Evolutionary conservation across 768 basidiomycete genomes (phyloP).

Genomic region (Tubosaeta sp.): DNA sequence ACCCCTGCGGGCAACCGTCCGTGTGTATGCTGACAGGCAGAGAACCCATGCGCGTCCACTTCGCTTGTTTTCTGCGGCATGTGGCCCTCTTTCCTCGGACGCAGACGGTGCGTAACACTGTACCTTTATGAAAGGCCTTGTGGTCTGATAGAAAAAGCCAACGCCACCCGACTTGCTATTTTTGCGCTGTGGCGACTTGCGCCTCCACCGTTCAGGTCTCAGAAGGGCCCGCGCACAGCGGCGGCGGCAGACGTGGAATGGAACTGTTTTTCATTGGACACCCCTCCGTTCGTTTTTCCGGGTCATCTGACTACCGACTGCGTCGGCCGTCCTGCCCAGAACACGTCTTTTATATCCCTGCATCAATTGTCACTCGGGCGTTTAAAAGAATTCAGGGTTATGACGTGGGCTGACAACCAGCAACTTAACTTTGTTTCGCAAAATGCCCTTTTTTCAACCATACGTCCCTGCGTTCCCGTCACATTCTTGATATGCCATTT

Average conservation of each 20-base stretch:
- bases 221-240: slow-evolving; percentile 11
- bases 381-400: slow-evolving; percentile 22
- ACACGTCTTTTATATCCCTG: slow-evolving; percentile 7
- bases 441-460: slow-evolving; percentile 5
- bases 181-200: slow-evolving; percentile 11
- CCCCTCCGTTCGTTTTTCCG: slow-evolving; percentile 1
- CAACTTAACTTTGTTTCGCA: slow-evolving; percentile 27
- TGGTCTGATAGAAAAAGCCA: slow-evolving; percentile 5
- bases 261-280: slow-evolving; percentile 1
- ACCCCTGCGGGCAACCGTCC: slow-evolving; percentile 10
- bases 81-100: slow-evolving; percentile 10
- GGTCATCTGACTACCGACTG: slow-evolving; percentile 7
- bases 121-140: slow-evolving; percentile 5
- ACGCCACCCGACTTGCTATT: slow-evolving; percentile 2
- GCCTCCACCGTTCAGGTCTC: slow-evolving; percentile 1
- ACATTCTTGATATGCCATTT: slow-evolving; percentile 18
- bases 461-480: slow-evolving; percentile 8
- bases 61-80: slow-evolving; percentile 18
- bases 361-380: slow-evolving; percentile 3
- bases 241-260: slow-evolving; percentile 3
- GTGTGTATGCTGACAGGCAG: slow-evolving; percentile 16
- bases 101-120: slow-evolving; percentile 13
- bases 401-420: slow-evolving; percentile 15
- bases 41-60: slow-evolving; percentile 9
- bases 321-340: slow-evolving; percentile 7